These are phyloP conservation scores for Trypanosoma cruzi DNA, from an alignment of 208 protist genomes.

Conservation along the genomic window DNA sequence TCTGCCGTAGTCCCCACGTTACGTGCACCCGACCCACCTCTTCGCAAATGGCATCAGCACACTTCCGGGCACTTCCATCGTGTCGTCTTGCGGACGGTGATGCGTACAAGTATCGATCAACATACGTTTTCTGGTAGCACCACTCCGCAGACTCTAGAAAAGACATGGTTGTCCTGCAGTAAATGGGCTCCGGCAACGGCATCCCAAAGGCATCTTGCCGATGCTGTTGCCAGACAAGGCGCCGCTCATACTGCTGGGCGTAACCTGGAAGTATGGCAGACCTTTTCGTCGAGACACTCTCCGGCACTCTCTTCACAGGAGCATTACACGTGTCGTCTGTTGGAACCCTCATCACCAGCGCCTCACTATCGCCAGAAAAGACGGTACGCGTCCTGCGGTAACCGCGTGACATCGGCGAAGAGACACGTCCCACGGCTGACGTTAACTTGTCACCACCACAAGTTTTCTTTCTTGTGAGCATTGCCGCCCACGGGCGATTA, in stretches of 20 bases:
- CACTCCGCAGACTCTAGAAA: constrained; percentile 71
- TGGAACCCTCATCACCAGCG: not conserved
- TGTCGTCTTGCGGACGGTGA: not conserved
- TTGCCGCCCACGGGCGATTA: constrained; percentile 10
- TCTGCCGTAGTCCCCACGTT: not conserved
- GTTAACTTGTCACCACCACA: not conserved
- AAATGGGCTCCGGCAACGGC: constrained; percentile 19
- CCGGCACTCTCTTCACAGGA: not conserved
- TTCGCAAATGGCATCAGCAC: constrained; percentile 24
- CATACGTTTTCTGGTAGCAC: constrained; percentile 77
- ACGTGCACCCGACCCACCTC: constrained; percentile 7
- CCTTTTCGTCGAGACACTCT: not conserved
- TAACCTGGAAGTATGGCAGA: constrained; percentile 1
- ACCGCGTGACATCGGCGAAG: not conserved
- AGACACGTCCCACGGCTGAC: not conserved
- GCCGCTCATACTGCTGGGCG: constrained; percentile 18
- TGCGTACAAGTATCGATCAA: constrained; percentile 44
- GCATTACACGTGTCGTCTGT: not conserved
- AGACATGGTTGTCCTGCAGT: constrained; percentile 50
- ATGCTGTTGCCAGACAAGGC: constrained; percentile 13
- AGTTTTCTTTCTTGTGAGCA: constrained; percentile 7
- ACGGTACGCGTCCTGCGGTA: not conserved
- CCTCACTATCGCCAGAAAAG: not conserved
- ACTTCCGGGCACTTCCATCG: constrained; percentile 13
- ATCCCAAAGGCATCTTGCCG: constrained; percentile 17